Conservation (phyloP, 2,329 filamentous ascomycete species). For the Alternaria consortialis region DNA sequence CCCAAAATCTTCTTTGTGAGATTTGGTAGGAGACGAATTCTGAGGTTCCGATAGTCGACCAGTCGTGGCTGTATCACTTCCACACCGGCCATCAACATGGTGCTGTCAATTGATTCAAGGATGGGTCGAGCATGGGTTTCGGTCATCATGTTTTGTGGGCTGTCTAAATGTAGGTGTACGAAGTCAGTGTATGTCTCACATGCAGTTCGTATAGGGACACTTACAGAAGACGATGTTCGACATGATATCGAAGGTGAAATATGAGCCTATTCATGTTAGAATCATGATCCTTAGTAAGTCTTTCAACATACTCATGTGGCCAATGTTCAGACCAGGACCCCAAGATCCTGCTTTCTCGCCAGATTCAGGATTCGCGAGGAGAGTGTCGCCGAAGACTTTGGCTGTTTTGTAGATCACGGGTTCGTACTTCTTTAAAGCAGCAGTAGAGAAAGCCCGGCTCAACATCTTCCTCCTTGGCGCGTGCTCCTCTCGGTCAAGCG, state of each 20-base stretch:
- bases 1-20: background rate
- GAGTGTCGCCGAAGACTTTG: conserved; percentile 3
- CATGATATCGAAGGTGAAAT: conserved; percentile 16
- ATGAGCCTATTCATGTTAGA: background rate
- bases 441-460: conserved; percentile 6
- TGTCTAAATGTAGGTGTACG: background rate
- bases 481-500: conserved; percentile 6
- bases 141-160: background rate
- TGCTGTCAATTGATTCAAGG: background rate
- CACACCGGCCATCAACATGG: background rate
- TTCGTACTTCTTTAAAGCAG: conserved; percentile 4
- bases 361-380: background rate
- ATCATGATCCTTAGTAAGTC: background rate
- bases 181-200: too few relatives aligned
- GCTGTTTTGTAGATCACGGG: background rate
- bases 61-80: background rate
- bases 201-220: too few relatives aligned
- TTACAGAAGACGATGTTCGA: conserved; percentile 2
- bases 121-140: background rate
- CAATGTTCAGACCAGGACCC: background rate
- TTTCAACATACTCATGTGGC: background rate
- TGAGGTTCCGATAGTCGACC: background rate
- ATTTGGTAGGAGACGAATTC: background rate
- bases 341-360: background rate
- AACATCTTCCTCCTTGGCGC: conserved; percentile 4